Conservation (phyloP, 208 protist genomes). For the Leptomonas pyrrhocoris region DNA sequence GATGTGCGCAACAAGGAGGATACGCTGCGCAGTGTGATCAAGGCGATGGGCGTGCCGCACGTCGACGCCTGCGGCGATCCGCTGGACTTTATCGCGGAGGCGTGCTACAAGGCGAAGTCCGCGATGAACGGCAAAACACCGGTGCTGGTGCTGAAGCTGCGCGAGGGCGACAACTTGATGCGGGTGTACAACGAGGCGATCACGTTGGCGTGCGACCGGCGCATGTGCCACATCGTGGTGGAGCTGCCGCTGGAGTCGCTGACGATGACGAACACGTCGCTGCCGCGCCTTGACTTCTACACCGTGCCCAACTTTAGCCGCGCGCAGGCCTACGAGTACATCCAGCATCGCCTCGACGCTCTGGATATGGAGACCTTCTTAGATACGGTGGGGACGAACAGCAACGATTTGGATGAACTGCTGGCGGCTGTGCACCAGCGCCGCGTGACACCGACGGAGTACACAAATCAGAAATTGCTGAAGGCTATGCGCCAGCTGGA, state of each 20-base stretch:
- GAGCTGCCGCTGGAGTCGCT: constrained; percentile 81
- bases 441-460: constrained; percentile 52
- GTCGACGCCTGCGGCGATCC: constrained; percentile 86
- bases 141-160: constrained; percentile 65
- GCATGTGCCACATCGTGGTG: constrained; percentile 80
- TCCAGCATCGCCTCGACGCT: constrained; percentile 71
- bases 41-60: constrained; percentile 77
- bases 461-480: constrained; percentile 79
- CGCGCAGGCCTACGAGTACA: constrained; percentile 74
- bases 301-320: constrained; percentile 77
- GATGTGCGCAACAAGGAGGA: constrained; percentile 78
- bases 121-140: constrained; percentile 58
- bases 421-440: constrained; percentile 76
- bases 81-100: constrained; percentile 82
- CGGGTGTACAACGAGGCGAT: constrained; percentile 73
- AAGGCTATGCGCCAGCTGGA: constrained; percentile 84
- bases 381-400: constrained; percentile 79
- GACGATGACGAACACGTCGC: constrained; percentile 66
- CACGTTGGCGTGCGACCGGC: constrained; percentile 59
- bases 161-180: constrained; percentile 56
- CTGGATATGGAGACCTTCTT: constrained; percentile 70
- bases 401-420: constrained; percentile 86
- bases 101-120: constrained; percentile 61
- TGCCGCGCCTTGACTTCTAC: constrained; percentile 84
- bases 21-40: constrained; percentile 66